Evolutionary conservation across 306 rosid species (phyloP), one percentile per base, ranked within the genome.

Genomic region (Sechiopsis laciniata): DNA sequence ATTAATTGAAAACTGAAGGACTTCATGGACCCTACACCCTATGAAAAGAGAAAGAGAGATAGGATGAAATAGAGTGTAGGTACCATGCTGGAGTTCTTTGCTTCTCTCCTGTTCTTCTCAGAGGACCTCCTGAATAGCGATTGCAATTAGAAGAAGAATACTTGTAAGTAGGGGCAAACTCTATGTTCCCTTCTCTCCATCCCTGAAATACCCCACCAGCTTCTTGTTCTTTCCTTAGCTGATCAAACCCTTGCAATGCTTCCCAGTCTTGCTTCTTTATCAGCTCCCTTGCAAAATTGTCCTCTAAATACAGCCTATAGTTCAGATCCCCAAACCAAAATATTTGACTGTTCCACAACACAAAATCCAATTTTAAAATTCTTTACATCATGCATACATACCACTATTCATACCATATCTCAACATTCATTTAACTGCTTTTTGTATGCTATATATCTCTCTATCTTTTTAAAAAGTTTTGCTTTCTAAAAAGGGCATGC

Each of bases 21-120:
- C 53, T 48, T 48, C 53, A 48, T 48, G 53, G 53, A 48, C 53
- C 53, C 53, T 48, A 15, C 12, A 45, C 15, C 11, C 15, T 48
- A 48, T 15, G 53, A 48, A 13, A 14, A 50, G 54, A 61, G 1
- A 32, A 46, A 17, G 13, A 32, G 46, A 32, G 37, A 16, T 37
- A 0, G 50, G 46, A 45, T 51, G 21, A 67, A 52, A 50, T 69
- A 7, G 6, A 62, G 13, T 88, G 15, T 37, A 32, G 37, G 5
- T 48, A 94, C 98, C 99, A 90, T 76, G 97, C 97, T 64, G 99
- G 97, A 79, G 96, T 94, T 83, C 96, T 86, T 85, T 88, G 97
- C 81, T 94, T 94, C 89, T 91, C 96, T 71, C 99, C 86, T 9
- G 88, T 63, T 83, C 78, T 82, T 72, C 65, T 78, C 55, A 91